Evolutionary conservation across 2,329 filamentous ascomycete species (phyloP).

Genomic region (Iodosphaeria phyllophila): DNA sequence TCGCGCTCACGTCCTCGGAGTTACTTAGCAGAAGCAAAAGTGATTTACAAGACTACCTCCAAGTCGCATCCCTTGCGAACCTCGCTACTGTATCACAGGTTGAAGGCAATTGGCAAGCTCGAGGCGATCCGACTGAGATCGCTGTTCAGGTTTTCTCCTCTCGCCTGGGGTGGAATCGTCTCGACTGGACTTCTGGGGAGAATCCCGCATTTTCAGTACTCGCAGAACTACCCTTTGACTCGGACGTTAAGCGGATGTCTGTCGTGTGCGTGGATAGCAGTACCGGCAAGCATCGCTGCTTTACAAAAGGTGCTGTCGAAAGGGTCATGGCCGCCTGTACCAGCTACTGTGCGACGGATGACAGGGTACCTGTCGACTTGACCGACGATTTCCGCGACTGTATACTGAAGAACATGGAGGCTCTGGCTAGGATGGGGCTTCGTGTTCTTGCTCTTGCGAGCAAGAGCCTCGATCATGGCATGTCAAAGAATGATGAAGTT

Average conservation of each 20-base stretch:
- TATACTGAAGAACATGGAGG: conserved; percentile 43
- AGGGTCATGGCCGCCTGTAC: conserved; percentile 43
- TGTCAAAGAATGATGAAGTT: conserved; percentile 24
- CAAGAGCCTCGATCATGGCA: conserved; percentile 20
- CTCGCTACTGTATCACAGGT: conserved; percentile 25
- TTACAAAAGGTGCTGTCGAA: conserved; percentile 50
- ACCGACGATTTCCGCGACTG: conserved; percentile 27
- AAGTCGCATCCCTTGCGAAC: conserved; percentile 38
- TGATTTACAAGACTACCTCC: conserved; percentile 32
- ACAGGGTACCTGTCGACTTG: conserved; percentile 15
- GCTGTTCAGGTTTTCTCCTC: conserved; percentile 54
- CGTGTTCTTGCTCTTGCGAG: conserved; percentile 49
- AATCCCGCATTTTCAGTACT: no score
- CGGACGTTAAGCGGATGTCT: conserved; percentile 57
- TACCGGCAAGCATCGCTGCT: conserved; percentile 14
- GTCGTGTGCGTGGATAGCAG: conserved; percentile 36
- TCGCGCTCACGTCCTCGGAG: conserved; percentile 8
- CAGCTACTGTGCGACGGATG: conserved; percentile 16
- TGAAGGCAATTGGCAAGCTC: conserved; percentile 33
- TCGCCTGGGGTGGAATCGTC: conserved; percentile 42
- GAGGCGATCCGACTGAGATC: conserved; percentile 51
- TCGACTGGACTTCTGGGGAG: conserved; percentile 34
- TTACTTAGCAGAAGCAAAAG: conserved; percentile 22
- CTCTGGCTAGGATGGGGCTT: conserved; percentile 34
- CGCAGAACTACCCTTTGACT: conserved; percentile 53